Evolutionary conservation across 225 moss, liverwort and hornwort genomes (phyloP), one percentile per base, ranked within the genome.

Genomic region (Sphagnum tenellum): DNA sequence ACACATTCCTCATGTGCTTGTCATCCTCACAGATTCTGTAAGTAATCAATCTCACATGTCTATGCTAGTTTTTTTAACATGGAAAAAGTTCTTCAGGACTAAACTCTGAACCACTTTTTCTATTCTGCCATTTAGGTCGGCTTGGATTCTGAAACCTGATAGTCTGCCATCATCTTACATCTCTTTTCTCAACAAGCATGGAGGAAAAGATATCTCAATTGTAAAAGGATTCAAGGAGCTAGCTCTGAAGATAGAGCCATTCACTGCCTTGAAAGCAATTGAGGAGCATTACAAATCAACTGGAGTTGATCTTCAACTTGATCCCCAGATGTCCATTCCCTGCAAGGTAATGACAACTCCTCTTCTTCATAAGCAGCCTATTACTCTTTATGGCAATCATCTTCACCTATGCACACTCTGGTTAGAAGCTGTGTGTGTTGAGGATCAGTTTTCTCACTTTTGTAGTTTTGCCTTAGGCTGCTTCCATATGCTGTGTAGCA

Each of bases 11-110:
- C 55, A 90, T 96, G 96, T 96, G 83, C 74, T 69, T 96, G 68
- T 89, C 96, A 57, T 90, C 92, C 46, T 87, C 86, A 63, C 96
- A 96, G 80, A 96, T 96, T 62, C 75, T 96, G 96, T 92, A 88
- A 67, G 95, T 88, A 65, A 63, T 59, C 66, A 61, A 45, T 61
- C 9, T 61, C 45, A 61, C 7, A 29, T 29, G 29, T 29, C 29
- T 29, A 29, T 29, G 29, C 29, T 29, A 29, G 29, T 29, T 29
- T 29, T 29, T 29, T 29, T 29, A 29, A 29, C 29, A 29, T 29
- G 29, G 29, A 29, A 29, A 29, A 29, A 29, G 29, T 29, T 29
- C 0, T 29, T 29, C 29, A 29, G 29, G 29, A 29, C 29, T 29
- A 29, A 29, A 29, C 29, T 29, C 29, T 29, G 29, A 29, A 29